Evolutionary conservation across 306 rosid species (phyloP).

Genomic region (Lupinus albus): DNA sequence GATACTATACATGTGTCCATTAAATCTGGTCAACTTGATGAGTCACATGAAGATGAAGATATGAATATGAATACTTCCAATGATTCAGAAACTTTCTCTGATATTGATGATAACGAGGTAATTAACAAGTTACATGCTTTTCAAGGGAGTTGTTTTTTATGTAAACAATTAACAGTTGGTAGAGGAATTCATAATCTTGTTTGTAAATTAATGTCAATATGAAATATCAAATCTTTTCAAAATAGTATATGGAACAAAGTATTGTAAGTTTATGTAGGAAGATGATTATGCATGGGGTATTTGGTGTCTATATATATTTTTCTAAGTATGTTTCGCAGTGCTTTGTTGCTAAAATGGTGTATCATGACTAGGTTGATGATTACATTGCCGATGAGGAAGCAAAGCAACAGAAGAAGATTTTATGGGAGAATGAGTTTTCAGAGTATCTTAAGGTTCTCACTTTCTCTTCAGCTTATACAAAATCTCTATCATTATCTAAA

Average conservation of each 20-base stretch:
- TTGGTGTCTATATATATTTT: not conserved
- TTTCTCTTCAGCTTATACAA: no score
- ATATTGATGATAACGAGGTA: constrained; percentile 67
- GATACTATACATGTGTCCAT: constrained; percentile 9
- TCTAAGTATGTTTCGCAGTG: no score
- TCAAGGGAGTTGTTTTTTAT: not conserved
- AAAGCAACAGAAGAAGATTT: constrained; percentile 50
- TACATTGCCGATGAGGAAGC: constrained; percentile 71
- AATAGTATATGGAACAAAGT: not conserved
- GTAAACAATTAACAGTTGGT: not conserved
- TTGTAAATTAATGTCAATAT: not conserved
- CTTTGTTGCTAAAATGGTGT: constrained; percentile 12
- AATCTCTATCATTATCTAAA: not conserved
- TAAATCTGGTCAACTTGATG: constrained; percentile 35
- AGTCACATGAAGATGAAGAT: constrained; percentile 40
- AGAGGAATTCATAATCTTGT: not conserved
- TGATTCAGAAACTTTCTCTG: constrained; percentile 66
- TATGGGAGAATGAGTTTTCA: no score
- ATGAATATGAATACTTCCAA: constrained; percentile 31
- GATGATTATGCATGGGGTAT: constrained; percentile 12
- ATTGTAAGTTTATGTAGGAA: not conserved
- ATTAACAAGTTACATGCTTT: not conserved
- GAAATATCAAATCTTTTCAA: not conserved
- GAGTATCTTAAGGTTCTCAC: constrained; percentile 83
- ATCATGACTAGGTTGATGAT: constrained; percentile 54